Base-by-base conservation (phyloP, 1,139 yeast species). In the Sugiyamaella grinbergsii region DNA sequence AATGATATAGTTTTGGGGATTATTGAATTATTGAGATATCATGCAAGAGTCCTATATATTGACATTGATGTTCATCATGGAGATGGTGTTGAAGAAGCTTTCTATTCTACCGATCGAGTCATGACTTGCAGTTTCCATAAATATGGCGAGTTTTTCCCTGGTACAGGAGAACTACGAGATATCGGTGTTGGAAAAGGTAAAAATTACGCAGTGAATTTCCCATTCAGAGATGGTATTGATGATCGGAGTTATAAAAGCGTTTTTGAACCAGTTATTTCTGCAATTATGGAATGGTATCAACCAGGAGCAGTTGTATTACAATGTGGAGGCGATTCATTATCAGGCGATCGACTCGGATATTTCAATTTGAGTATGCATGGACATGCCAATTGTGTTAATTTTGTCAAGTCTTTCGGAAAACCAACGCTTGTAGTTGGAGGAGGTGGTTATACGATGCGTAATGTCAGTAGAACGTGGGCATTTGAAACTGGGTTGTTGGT, bases 61-160 rank as follows among this genome's bases (percentile, higher is more conserved):
- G 98, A 93, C 68, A 93, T 90, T 57, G 98, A 93, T 69, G 89
- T 93, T 19, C 98, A 93, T 67, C 98, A 93, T 65, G 98, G 98
- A 52, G 98, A 93, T 70, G 98, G 98, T 57, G 98, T 93, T 26
- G 97, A 93, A 70, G 98, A 93, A 69, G 98, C 98, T 0, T 93
- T 93, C 65, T 93, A 91, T 70, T 83, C 96, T 8, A 90, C 97
- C 4, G 98, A 93, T 69, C 75, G 98, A 58, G 98, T 93, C 47
- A 90, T 93, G 98, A 93, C 98, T 0, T 88, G 95, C 64, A 88
- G 96, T 5, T 93, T 93, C 76, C 98, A 93, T 73, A 93, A 93
- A 68, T 93, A 89, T 66, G 97, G 97, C 36, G 96, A 90, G 69
- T 90, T 88, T 67, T 90, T 90, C 80, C 97, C 97, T 1, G 97